Evolutionary conservation across 2,329 filamentous ascomycete species (phyloP), one percentile per base, ranked within the genome.

Genomic region (Tolypocladium cylindrosporum): DNA sequence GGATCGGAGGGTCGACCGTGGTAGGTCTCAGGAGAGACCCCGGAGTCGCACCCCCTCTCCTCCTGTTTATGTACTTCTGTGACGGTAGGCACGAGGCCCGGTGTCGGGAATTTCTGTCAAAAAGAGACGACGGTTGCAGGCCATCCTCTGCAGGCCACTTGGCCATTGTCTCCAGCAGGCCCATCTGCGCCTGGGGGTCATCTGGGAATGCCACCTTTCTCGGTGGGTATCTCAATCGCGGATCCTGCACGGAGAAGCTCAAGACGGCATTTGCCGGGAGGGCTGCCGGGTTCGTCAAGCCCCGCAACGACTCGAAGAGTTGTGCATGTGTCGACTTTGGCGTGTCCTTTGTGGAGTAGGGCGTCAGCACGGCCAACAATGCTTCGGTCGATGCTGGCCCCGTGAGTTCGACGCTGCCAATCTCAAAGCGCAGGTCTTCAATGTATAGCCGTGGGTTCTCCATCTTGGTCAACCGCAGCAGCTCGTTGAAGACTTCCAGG

Each of bases 31-130:
- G 81, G 59, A 81, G 77, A 31, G 79, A 71, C 1, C 91, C 91
- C 0, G 89, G 85, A 0, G 78, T 68, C 19, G 81, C 81, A 27
- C 81, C 75, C 16, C 82, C 77, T 69, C 87, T 90, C 52, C 93
- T 85, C 54, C 88, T 84, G 68, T 95, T 92, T 64, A 97, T 83
- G 1, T 86, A 81, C 67, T 90, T 90, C 67, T 96, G 91, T 13
- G 89, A 86, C 2, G 92, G 82, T 16, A 87, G 77, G 55, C 79
- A 80, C 4, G 82, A 83, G 34, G 89, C 88, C 57, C 75, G 77
- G 59, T 88, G 80, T 41, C 92, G 85, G 41, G 74, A 71, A 37
- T 83, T 77, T 59, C 88, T 83, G 65, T 88, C 81, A 68, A 95
- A 96, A 1, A 97, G 73, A 10, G 75, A 72, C 70, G 77, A 68